Conservation (phyloP, 2,329 filamentous ascomycete species). For the Shiraia sp. region DNA sequence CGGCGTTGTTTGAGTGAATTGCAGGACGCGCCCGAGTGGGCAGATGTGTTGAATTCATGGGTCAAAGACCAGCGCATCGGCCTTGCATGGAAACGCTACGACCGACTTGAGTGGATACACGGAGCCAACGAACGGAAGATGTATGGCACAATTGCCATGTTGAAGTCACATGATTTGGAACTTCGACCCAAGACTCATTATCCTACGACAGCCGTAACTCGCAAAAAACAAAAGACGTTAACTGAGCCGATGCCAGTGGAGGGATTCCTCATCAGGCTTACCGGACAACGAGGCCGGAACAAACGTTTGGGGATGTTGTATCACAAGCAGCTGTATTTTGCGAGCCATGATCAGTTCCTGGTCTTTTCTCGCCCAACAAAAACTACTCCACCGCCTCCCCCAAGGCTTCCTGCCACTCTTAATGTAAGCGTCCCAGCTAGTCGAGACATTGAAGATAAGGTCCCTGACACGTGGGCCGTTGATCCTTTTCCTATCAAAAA, state of each 20-base stretch:
- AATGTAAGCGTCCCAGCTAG: slow-evolving; percentile 57
- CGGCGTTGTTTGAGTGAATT: slow-evolving; percentile 63
- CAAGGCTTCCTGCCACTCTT: slow-evolving; percentile 52
- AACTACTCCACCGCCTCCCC: slow-evolving; percentile 61
- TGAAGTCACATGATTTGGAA: slow-evolving; percentile 67
- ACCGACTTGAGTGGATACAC: slow-evolving; percentile 69
- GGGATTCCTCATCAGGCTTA: slow-evolving; percentile 68
- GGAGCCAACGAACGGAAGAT: slow-evolving; percentile 68
- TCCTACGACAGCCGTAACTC: slow-evolving; percentile 53
- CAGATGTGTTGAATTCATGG: slow-evolving; percentile 63
- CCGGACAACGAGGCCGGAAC: slow-evolving; percentile 64
- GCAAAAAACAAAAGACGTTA: slow-evolving; percentile 47
- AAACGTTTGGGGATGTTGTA: slow-evolving; percentile 63
- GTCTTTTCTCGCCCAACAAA: slow-evolving; percentile 65
- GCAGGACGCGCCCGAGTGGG: slow-evolving; percentile 60
- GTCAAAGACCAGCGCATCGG: slow-evolving; percentile 62
- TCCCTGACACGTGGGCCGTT: slow-evolving; percentile 64
- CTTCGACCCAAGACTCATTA: slow-evolving; percentile 68
- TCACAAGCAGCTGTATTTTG: slow-evolving; percentile 69
- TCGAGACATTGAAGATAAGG: slow-evolving; percentile 58
- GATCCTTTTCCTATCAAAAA: slow-evolving; percentile 63
- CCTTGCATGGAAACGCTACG: slow-evolving; percentile 70
- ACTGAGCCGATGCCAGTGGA: slow-evolving; percentile 66
- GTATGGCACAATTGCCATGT: slow-evolving; percentile 71
- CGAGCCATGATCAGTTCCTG: slow-evolving; percentile 65